Percentiles rank a stretch among this genome's conserved stretches.
Evolutionary conservation across 257 asterid genomes (phyloP).

Genomic region (Jacaranda copaia): DNA sequence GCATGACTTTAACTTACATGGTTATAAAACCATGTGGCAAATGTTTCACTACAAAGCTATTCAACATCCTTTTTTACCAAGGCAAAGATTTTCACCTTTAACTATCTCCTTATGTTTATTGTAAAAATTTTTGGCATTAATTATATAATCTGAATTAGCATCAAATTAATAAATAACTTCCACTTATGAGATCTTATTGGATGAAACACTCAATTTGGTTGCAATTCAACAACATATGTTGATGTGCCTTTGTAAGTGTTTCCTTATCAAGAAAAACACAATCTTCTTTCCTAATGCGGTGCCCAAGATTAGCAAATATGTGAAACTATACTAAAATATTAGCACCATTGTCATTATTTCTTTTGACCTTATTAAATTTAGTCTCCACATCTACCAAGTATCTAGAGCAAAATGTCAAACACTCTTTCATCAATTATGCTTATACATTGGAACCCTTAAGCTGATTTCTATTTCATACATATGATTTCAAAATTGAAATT

Average conservation of each 20-base stretch:
- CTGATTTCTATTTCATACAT: not conserved
- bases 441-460: too few species aligned
- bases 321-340: too few species aligned
- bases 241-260: not conserved
- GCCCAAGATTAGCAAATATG: not conserved
- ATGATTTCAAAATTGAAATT: not conserved
- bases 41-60: too few species aligned
- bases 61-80: not conserved
- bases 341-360: not conserved
- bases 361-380: not conserved
- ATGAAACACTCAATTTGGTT: not conserved
- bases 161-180: not conserved
- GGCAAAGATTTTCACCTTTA: not conserved
- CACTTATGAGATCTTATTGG: not conserved
- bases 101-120: not conserved
- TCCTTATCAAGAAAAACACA: not conserved
- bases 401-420: not conserved
- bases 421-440: not conserved
- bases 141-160: too few species aligned
- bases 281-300: not conserved
- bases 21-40: too few species aligned
- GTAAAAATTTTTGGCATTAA: not conserved
- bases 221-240: conserved; percentile 7
- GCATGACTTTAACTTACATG: too few species aligned
- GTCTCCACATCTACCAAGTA: not conserved